Evolutionary conservation across 2,329 filamentous ascomycete species (phyloP).

Genomic region (Diaporthe ilicicola): DNA sequence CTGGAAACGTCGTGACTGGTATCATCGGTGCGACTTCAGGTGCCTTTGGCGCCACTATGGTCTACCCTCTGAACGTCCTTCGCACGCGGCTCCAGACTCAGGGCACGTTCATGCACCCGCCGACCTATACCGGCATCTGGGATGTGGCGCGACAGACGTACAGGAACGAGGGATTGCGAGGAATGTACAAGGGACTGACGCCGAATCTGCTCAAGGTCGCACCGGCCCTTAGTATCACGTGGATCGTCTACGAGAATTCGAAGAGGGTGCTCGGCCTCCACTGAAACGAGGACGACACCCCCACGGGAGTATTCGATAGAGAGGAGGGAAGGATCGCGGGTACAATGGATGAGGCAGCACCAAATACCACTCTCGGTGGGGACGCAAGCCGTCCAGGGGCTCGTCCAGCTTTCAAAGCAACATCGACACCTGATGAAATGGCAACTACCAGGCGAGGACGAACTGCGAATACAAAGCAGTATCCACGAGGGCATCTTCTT

Average conservation of each 20-base stretch:
- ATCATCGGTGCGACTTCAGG: slow-evolving; percentile 91
- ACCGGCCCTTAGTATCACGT: slow-evolving; percentile 93
- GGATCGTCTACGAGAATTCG: slow-evolving; percentile 91
- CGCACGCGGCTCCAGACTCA: slow-evolving; percentile 93
- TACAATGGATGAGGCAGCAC: not conserved
- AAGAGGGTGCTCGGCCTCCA: slow-evolving; percentile 74
- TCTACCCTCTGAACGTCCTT: slow-evolving; percentile 94
- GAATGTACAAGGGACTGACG: slow-evolving; percentile 93
- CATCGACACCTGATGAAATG: not conserved
- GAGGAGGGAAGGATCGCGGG: not conserved
- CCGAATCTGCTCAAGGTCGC: slow-evolving; percentile 97
- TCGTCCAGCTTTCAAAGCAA: not conserved
- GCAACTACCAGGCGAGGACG: not conserved
- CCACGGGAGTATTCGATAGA: not conserved
- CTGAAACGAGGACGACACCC: slow-evolving; percentile 37
- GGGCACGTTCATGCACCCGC: slow-evolving; percentile 88
- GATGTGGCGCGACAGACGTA: slow-evolving; percentile 89
- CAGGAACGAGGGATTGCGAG: slow-evolving; percentile 81
- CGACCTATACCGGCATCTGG: slow-evolving; percentile 89
- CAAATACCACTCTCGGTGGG: not conserved
- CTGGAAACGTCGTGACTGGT: slow-evolving; percentile 84
- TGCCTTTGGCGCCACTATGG: slow-evolving; percentile 89
- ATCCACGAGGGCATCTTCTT: slow-evolving; percentile 23
- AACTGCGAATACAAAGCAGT: slow-evolving; percentile 7
- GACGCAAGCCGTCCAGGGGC: not conserved